Evolutionary conservation across 2,329 filamentous ascomycete species (phyloP).

Genomic region (Cladosporium sp.): DNA sequence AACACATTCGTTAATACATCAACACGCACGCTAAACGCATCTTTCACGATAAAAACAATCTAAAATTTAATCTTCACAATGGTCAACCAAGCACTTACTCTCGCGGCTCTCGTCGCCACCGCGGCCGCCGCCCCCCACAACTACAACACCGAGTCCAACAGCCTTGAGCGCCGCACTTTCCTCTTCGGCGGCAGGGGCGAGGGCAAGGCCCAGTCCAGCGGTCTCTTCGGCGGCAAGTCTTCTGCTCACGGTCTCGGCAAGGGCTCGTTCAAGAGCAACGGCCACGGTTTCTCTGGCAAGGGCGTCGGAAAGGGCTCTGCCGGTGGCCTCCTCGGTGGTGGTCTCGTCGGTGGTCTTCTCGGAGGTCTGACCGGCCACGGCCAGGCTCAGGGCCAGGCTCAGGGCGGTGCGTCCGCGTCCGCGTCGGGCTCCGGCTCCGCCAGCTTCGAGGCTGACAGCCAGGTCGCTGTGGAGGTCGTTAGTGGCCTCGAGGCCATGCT

Average conservation of each 20-base stretch:
- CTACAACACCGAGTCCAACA: not conserved
- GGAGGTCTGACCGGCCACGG: not conserved
- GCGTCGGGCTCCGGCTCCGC: not conserved
- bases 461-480: not conserved
- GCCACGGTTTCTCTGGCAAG: not conserved
- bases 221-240: not conserved
- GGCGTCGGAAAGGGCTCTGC: not conserved
- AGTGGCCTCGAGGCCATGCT: slow-evolving; percentile 7
- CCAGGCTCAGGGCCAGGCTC: not conserved
- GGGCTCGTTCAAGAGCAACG: not conserved
- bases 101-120: slow-evolving; percentile 7
- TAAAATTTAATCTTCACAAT: slow-evolving; percentile 8
- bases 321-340: slow-evolving; percentile 2
- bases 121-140: slow-evolving; percentile 6
- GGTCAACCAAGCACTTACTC: slow-evolving; percentile 10
- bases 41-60: not conserved
- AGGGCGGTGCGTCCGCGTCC: not conserved
- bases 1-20: not conserved
- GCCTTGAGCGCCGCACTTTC: slow-evolving; percentile 8
- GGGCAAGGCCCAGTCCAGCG: not conserved
- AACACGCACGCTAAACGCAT: not conserved
- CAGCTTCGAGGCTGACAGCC: not conserved
- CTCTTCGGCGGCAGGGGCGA: not conserved
- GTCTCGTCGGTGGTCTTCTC: not conserved
- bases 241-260: not conserved